Base-by-base conservation (phyloP, 2,329 filamentous ascomycete genomes). In the Berkeleyomyces rouxiae region DNA sequence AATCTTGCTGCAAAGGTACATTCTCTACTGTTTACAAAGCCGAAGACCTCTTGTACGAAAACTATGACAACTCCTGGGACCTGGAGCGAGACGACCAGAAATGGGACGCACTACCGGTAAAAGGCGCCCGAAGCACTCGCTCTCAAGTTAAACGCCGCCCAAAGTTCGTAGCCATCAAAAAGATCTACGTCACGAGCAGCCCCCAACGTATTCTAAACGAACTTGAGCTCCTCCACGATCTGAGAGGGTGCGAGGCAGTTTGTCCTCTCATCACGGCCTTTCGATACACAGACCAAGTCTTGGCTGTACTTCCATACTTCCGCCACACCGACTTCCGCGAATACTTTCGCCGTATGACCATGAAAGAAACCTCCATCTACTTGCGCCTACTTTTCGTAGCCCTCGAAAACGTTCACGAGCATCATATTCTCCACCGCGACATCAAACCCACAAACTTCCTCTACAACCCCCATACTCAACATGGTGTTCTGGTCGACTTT, bases 1-100 rank as follows among this genome's bases (percentile, higher is more conserved):
- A 33, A n/a, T 9, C 37, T 16, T 51, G 11, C 44, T 16, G n/a
- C n/a, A 43, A 67, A 96, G 90, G 93, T 64, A 99, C 93, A 1
- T 99, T 99, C 72, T 97, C 93, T 0, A 97, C 93, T 1, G 93
- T 99, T 10, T 99, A 99, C 79, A 99, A 99, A 73, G 93, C 95
- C 23, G 90, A 97, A 73, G 93, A 99, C 71, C 76, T 97, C 36
- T 79, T 86, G 63, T 96, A 96, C 72, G 82, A 93, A 67, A 78
- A 81, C 64, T 95, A 89, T 73, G 78, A 87, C 66, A 96, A 96
- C 71, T 82, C 85, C 67, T 97, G 92, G 90, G 91, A 97, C 70
- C 72, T 87, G 46, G 84, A 84, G 64, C 79, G 81, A 66, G 73
- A 80, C 67, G 83, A 85, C 49, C 79, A 83, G n/a, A 81, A 83